Percentiles rank a stretch among this genome's conserved stretches.
These are phyloP conservation scores for Petasospora fabianii DNA, from an alignment of 1,139 yeast genomes.

Conservation along the genomic window DNA sequence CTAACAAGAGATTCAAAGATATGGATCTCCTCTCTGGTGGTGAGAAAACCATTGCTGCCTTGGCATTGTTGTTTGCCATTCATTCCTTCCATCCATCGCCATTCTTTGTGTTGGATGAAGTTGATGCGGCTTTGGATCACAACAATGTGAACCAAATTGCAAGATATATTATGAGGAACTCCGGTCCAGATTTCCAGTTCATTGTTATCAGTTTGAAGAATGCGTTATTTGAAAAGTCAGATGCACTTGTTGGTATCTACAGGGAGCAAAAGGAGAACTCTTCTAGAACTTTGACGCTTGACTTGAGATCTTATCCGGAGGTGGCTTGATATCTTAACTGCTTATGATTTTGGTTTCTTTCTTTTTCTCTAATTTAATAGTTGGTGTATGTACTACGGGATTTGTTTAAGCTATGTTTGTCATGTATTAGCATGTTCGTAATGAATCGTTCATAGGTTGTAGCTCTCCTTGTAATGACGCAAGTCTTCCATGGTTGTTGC, in stretches of 20 bases:
- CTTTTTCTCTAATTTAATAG: not conserved
- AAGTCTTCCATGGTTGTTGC: constrained; percentile 38
- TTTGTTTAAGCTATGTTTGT: not conserved
- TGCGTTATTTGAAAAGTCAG: constrained; percentile 82
- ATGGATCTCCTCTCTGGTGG: constrained; percentile 96
- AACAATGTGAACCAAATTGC: constrained; percentile 85
- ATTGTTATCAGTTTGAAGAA: constrained; percentile 92
- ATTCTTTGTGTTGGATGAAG: constrained; percentile 92
- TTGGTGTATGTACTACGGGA: not conserved
- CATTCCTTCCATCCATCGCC: constrained; percentile 94
- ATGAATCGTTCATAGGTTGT: constrained; percentile 8
- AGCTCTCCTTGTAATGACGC: constrained; percentile 15
- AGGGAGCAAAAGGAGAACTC: constrained; percentile 77
- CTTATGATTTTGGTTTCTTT: not conserved
- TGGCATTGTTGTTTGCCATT: constrained; percentile 85
- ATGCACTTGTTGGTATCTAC: constrained; percentile 89
- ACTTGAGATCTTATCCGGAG: constrained; percentile 59
- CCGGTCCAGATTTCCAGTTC: constrained; percentile 81
- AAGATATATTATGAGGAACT: constrained; percentile 71
- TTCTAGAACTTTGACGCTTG: constrained; percentile 73
- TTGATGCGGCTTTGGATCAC: constrained; percentile 94
- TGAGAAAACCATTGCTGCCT: constrained; percentile 93
- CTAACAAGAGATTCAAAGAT: constrained; percentile 87
- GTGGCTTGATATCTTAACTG: constrained; percentile 5
- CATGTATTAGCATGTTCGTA: not conserved